Conservation (phyloP, 2,329 filamentous ascomycete species). For the Reticulascus tulasneorum region DNA sequence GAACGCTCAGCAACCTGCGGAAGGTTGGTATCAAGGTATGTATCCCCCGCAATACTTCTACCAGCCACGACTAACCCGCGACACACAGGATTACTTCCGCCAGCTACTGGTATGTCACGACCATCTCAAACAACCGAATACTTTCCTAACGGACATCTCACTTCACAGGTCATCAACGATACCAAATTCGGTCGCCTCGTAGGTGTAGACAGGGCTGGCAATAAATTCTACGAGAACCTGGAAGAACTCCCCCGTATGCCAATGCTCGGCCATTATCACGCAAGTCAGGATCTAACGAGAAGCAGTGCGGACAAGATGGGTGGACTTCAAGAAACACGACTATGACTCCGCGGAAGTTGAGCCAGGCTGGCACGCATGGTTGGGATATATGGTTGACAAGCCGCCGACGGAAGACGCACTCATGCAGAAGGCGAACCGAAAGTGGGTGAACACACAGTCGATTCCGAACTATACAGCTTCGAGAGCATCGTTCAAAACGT, state of each 20-base stretch:
- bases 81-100: conserved; percentile 74
- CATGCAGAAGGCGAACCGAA: conserved; percentile 60
- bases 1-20: conserved; percentile 84
- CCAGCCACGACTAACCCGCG: conserved; percentile 22
- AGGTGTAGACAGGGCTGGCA: conserved; percentile 83
- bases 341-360: conserved; percentile 82
- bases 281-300: conserved; percentile 9
- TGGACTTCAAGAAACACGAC: conserved; percentile 90
- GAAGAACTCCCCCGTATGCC: conserved; percentile 84
- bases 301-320: conserved; percentile 89
- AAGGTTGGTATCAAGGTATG: conserved; percentile 82
- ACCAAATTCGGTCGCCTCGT: conserved; percentile 90
- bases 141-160: conserved; percentile 9
- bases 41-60: background rate
- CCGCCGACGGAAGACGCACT: conserved; percentile 74
- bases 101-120: conserved; percentile 79
- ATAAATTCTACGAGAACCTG: conserved; percentile 96
- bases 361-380: conserved; percentile 97
- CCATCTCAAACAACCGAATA: conserved; percentile 18
- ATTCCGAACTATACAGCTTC: conserved; percentile 71
- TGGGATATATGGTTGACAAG: conserved; percentile 88
- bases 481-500: conserved; percentile 82
- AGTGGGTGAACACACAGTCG: conserved; percentile 72
- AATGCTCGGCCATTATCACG: conserved; percentile 2
- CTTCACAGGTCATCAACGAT: conserved; percentile 66